Evolutionary conservation across 176 grass and related monocot genomes (phyloP).

Genomic region (Rhynchospora pubera): DNA sequence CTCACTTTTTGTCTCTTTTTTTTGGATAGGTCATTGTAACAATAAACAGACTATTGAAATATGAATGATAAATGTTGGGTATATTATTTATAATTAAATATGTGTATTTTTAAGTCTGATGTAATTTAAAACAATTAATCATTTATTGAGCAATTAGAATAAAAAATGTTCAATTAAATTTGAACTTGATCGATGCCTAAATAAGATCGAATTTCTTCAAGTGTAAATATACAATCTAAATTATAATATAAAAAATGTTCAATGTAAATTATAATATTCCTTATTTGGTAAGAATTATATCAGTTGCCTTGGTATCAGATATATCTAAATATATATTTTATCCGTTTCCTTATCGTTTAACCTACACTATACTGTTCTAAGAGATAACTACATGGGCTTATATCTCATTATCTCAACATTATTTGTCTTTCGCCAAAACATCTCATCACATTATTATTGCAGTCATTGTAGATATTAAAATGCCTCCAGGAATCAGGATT

Average conservation of each 20-base stretch:
- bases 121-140: neutral
- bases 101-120: neutral
- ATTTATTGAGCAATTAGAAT: neutral
- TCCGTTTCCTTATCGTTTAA: neutral
- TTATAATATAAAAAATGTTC: too few relatives aligned
- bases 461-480: neutral
- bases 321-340: neutral
- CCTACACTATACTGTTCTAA: neutral
- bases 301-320: neutral
- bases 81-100: too few relatives aligned
- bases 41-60: neutral
- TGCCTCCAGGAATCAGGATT: neutral
- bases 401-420: neutral
- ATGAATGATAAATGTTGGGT: neutral
- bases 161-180: neutral
- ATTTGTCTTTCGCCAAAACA: neutral
- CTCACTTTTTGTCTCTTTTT: neutral
- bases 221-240: neutral
- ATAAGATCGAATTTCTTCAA: neutral
- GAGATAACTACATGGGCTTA: neutral
- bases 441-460: neutral
- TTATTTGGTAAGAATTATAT: neutral
- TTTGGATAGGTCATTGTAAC: neutral
- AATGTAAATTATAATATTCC: neutral
- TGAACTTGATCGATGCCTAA: neutral